phyloP scores from a whole-genome alignment of 352 stramenopile genomes.

The Phytophthora pistaciae region DNA sequence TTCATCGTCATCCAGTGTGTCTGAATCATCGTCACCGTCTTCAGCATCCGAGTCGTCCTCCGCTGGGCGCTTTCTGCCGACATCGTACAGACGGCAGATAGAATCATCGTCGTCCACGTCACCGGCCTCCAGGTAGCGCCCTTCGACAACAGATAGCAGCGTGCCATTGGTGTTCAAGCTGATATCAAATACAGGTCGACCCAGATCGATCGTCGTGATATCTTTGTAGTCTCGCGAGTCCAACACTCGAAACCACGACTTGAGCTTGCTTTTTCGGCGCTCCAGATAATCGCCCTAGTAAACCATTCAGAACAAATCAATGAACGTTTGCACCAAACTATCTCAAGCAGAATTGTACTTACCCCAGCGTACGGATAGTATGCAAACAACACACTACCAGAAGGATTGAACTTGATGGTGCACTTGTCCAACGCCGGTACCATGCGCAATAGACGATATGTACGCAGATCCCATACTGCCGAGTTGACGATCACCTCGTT shows the following conservation, averaged over 20 bases:
- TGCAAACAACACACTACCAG: constrained; percentile 80
- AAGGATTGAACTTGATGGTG: constrained; percentile 77
- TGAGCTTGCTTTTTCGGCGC: constrained; percentile 68
- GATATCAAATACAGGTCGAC: constrained; percentile 81
- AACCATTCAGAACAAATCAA: constrained; percentile 16
- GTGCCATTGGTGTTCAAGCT: constrained; percentile 72
- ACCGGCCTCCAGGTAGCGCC: constrained; percentile 70
- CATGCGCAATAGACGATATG: constrained; percentile 84
- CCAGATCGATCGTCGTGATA: constrained; percentile 85
- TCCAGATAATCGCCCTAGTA: constrained; percentile 66
- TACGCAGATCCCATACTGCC: constrained; percentile 91
- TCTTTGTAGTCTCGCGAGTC: constrained; percentile 87
- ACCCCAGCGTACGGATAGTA: constrained; percentile 82
- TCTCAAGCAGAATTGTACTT: constrained; percentile 26
- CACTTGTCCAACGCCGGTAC: constrained; percentile 90
- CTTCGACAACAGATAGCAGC: constrained; percentile 77
- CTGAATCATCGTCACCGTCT: constrained; percentile 72
- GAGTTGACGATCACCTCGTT: constrained; percentile 93
- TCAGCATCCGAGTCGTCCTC: constrained; percentile 92
- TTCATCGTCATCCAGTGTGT: constrained; percentile 81
- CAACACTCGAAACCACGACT: constrained; percentile 88
- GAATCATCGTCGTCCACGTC: constrained; percentile 77
- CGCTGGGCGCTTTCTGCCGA: constrained; percentile 82
- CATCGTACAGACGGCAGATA: constrained; percentile 88
- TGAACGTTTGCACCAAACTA: not conserved